phyloP scores from a whole-genome alignment of 352 stramenopile genomes.

The Globisporangium nodosum region DNA sequence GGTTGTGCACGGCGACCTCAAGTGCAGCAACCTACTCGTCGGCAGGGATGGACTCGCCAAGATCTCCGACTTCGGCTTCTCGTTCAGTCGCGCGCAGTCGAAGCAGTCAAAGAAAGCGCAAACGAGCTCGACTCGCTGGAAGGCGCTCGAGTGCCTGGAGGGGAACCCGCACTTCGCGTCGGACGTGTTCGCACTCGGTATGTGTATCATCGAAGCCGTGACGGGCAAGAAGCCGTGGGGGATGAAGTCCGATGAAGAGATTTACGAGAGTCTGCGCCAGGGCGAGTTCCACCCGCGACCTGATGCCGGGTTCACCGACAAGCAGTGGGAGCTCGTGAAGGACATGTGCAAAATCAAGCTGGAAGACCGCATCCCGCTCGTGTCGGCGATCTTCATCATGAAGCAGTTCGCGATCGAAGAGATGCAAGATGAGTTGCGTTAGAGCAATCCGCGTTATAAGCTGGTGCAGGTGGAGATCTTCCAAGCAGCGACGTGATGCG shows the following conservation, averaged over 20 bases:
- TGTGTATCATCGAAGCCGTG: slow-evolving; percentile 10
- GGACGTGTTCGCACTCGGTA: slow-evolving; percentile 35
- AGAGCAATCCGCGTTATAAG: no score
- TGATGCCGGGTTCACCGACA: slow-evolving; percentile 6
- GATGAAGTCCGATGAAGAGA: slow-evolving; percentile 18
- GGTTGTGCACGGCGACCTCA: slow-evolving; percentile 85
- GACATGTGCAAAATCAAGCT: slow-evolving; percentile 2
- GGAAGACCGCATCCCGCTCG: slow-evolving; percentile 4
- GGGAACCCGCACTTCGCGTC: slow-evolving; percentile 21
- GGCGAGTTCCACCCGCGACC: slow-evolving; percentile 5
- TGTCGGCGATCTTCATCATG: slow-evolving; percentile 3
- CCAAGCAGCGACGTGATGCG: no score
- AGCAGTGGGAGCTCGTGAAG: slow-evolving; percentile 9
- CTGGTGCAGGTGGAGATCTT: no score
- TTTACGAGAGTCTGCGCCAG: slow-evolving; percentile 15
- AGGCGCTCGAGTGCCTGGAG: slow-evolving; percentile 28
- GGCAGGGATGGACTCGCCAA: slow-evolving; percentile 30
- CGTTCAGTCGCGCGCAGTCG: slow-evolving; percentile 25
- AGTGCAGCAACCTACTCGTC: slow-evolving; percentile 84
- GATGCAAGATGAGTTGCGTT: slow-evolving; percentile 3
- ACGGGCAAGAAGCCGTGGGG: slow-evolving; percentile 16
- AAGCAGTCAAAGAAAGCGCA: slow-evolving; percentile 21
- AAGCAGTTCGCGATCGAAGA: slow-evolving; percentile 7
- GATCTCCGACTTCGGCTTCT: slow-evolving; percentile 40
- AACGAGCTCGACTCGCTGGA: slow-evolving; percentile 30